A percentile compares a stretch with the other conserved stretches of the same genome.
Evolutionary conservation across 1,139 yeast species (phyloP).

Genomic region (Casaregolazyma suthepensis): DNA sequence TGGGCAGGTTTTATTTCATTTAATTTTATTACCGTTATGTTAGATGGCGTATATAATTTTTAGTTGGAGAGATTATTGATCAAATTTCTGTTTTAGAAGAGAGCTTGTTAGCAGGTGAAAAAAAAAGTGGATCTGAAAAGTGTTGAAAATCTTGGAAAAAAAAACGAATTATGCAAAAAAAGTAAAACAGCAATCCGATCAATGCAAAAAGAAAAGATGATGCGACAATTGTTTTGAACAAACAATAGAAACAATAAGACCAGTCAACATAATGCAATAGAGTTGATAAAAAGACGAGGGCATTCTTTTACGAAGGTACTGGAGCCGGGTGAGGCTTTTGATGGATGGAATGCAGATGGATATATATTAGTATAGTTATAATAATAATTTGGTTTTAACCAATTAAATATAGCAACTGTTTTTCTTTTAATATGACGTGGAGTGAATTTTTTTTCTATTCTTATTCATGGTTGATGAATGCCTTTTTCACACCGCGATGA

Average conservation of each 20-base stretch:
- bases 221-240: not conserved
- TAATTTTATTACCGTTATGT: not conserved
- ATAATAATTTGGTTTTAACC: not conserved
- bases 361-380: not conserved
- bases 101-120: not conserved
- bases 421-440: not conserved
- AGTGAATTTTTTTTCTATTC: not conserved
- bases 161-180: no score
- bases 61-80: not conserved
- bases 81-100: no score
- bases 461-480: not conserved
- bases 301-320: not conserved
- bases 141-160: not conserved
- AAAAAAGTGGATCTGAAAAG: not conserved
- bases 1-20: not conserved
- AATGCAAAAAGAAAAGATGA: not conserved
- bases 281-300: not conserved
- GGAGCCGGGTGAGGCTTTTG: not conserved
- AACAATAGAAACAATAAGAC: not conserved
- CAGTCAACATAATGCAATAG: not conserved
- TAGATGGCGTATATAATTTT: not conserved
- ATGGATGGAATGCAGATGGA: not conserved
- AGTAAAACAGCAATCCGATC: not conserved
- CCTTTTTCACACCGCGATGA: not conserved
- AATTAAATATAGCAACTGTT: not conserved